Evolutionary conservation across 2,329 filamentous ascomycete species (phyloP).

Genomic region (Bipolaris bicolor): DNA sequence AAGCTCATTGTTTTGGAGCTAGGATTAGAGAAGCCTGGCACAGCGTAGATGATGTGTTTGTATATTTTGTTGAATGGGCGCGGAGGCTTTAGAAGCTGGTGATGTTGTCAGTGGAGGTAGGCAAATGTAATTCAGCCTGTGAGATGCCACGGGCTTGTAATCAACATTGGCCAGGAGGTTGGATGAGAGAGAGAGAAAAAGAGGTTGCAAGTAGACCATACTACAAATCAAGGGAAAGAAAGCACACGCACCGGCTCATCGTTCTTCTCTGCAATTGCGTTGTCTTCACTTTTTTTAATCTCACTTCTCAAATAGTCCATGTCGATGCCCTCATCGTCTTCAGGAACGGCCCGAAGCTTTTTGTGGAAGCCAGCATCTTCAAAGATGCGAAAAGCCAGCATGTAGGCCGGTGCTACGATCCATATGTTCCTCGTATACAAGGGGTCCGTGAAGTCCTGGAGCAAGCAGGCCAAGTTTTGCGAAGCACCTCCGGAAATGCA

Average conservation of each 20-base stretch:
- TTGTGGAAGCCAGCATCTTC: constrained; percentile 76
- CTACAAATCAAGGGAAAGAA: background rate
- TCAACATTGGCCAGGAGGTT: background rate
- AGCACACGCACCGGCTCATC: constrained; percentile 51
- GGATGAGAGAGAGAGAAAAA: background rate
- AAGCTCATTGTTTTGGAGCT: constrained; percentile 82
- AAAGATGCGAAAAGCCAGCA: constrained; percentile 84
- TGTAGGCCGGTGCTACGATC: constrained; percentile 83
- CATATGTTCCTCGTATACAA: constrained; percentile 75
- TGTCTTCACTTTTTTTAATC: constrained; percentile 58
- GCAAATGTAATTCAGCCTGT: background rate
- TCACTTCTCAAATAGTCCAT: constrained; percentile 63
- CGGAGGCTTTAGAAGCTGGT: constrained; percentile 62
- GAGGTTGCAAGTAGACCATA: background rate
- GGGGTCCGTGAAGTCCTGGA: constrained; percentile 83
- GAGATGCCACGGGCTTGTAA: background rate
- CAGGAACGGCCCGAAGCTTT: constrained; percentile 71
- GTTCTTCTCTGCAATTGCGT: constrained; percentile 47
- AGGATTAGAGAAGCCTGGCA: constrained; percentile 89
- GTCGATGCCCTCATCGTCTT: constrained; percentile 80
- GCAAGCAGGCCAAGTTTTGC: constrained; percentile 77
- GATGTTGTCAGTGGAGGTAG: constrained; percentile 17
- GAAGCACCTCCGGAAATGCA: constrained; percentile 85
- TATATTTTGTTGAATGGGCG: constrained; percentile 76
- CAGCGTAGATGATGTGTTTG: constrained; percentile 84